These are phyloP conservation scores for Malassezia restricta DNA, from an alignment of 1,284 basidiomycete genomes.

Conservation along the genomic window DNA sequence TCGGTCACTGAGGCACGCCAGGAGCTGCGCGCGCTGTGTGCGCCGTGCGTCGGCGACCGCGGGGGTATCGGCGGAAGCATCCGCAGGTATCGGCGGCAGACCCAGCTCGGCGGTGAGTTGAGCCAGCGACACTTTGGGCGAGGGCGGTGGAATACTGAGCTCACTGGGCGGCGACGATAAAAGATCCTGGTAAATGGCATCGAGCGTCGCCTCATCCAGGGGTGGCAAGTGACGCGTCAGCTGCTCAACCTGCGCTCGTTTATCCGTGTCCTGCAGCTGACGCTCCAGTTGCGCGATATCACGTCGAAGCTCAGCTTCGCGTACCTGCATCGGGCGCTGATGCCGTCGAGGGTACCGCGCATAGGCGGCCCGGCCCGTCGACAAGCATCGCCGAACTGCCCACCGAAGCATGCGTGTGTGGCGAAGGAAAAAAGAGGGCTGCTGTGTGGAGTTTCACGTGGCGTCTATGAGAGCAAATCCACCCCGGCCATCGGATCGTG, in stretches of 20 bases:
- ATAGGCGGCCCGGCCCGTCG: background rate
- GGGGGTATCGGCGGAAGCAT: background rate
- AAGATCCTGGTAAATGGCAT: conserved; percentile 33
- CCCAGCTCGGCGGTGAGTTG: background rate
- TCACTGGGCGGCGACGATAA: conserved; percentile 20
- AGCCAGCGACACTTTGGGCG: background rate
- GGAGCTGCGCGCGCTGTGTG: background rate
- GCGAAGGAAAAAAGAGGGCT: no score
- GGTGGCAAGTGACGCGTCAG: conserved; percentile 27
- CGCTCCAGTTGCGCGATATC: conserved; percentile 25
- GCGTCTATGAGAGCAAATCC: conserved; percentile 30
- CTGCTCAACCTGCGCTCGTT: conserved; percentile 23
- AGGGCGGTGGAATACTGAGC: conserved; percentile 7
- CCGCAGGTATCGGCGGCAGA: background rate
- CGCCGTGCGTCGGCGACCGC: background rate
- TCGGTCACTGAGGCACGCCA: background rate
- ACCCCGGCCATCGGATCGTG: conserved; percentile 39
- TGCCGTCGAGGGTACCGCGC: background rate
- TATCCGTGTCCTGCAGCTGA: conserved; percentile 21
- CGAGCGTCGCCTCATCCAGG: conserved; percentile 31
- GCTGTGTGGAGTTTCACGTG: background rate
- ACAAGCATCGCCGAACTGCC: background rate
- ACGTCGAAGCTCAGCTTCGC: conserved; percentile 17
- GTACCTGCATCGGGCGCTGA: background rate
- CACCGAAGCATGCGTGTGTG: background rate